These are phyloP conservation scores for Hericium rajendrae DNA, from an alignment of 768 basidiomycete species.

Conservation along the genomic window DNA sequence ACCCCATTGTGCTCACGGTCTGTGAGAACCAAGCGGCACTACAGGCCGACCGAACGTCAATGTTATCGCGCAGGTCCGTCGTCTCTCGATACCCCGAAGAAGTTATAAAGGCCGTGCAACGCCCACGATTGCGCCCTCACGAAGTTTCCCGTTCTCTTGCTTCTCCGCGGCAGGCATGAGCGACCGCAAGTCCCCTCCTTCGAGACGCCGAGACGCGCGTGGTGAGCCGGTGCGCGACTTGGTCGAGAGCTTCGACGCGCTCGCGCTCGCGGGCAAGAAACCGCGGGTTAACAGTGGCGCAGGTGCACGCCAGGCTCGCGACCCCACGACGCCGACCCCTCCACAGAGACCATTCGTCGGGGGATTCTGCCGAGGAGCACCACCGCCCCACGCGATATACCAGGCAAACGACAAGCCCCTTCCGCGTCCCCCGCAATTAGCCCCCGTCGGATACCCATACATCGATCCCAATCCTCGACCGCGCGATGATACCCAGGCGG, in stretches of 20 bases:
- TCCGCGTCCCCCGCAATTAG: slow-evolving; percentile 11
- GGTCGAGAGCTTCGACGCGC: slow-evolving; percentile 23
- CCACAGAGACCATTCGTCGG: slow-evolving; percentile 31
- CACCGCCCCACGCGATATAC: slow-evolving; percentile 2
- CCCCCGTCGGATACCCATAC: slow-evolving; percentile 15
- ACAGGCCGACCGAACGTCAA: too few species aligned
- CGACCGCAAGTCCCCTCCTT: slow-evolving; percentile 1
- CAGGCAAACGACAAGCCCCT: not conserved
- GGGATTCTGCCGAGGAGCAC: slow-evolving; percentile 30
- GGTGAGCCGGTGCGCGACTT: slow-evolving; percentile 18
- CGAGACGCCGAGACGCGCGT: not conserved
- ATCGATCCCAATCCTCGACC: slow-evolving; percentile 19
- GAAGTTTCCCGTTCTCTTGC: not conserved
- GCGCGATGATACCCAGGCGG: not conserved
- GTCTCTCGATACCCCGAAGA: not conserved
- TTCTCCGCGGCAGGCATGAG: not conserved
- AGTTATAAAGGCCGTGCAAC: not conserved
- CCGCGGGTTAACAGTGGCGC: not conserved
- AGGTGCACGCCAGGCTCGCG: not conserved
- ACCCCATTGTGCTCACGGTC: too few species aligned
- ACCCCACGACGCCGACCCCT: not conserved
- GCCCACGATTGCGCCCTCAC: not conserved
- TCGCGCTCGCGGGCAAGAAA: slow-evolving; percentile 21
- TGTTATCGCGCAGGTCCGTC: not conserved
- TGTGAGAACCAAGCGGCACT: too few species aligned